Percentiles rank a stretch among this genome's conserved stretches.
These are phyloP conservation scores for Phialemoniopsis sp. DNA, from an alignment of 2,329 filamentous ascomycete species.

Conservation along the genomic window DNA sequence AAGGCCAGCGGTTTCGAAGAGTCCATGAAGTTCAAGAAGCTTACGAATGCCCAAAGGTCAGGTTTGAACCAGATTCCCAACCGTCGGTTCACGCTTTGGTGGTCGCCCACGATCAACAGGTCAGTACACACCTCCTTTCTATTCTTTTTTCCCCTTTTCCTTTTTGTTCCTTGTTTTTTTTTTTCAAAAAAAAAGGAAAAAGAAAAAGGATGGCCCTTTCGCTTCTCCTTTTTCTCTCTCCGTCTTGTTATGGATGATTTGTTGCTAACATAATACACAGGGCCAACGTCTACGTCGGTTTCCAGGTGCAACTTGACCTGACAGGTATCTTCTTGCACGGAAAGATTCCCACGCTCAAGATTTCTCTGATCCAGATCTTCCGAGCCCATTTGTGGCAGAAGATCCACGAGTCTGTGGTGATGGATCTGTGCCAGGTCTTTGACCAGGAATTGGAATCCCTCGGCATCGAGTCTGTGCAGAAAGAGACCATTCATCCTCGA, in stretches of 20 bases:
- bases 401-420: conserved; percentile 97
- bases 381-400: conserved; percentile 99
- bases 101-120: conserved; percentile 90
- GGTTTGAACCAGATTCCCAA: conserved; percentile 99
- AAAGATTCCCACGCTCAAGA: conserved; percentile 97
- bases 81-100: conserved; percentile 97
- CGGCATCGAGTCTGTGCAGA: conserved; percentile 95
- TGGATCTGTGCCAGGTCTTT: conserved; percentile 98
- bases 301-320: conserved; percentile 90
- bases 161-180: too few species aligned
- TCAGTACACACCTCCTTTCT: too few species aligned
- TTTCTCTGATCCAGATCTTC: conserved; percentile 98
- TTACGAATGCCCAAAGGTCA: conserved; percentile 93
- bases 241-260: too few species aligned
- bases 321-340: conserved; percentile 99
- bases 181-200: too few species aligned
- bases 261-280: too few species aligned
- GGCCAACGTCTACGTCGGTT: conserved; percentile 97
- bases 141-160: too few species aligned
- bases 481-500: conserved; percentile 97
- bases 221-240: too few species aligned
- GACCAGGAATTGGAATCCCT: conserved; percentile 95
- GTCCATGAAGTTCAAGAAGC: conserved; percentile 95
- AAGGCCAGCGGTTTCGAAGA: conserved; percentile 43
- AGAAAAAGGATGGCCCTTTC: too few species aligned